Evolutionary conservation across 305 asterid genomes (phyloP).

Genomic region (Fraxinus velutina): DNA sequence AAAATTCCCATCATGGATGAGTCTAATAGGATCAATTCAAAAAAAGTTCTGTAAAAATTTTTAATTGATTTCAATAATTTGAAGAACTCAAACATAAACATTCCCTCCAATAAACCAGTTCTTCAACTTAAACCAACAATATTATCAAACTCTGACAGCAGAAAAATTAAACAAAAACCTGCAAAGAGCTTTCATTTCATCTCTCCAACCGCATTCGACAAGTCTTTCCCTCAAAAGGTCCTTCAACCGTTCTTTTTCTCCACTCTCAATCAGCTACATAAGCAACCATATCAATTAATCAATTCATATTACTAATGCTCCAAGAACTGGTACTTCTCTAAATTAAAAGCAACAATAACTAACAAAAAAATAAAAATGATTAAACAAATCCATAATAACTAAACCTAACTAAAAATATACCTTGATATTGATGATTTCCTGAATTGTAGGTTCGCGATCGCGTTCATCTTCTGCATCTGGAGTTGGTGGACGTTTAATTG

Average conservation of each 20-base stretch:
- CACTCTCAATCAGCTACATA: constrained; percentile 49
- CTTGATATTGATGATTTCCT: constrained; percentile 50
- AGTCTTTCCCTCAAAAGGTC: constrained; percentile 62
- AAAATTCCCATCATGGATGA: neutral
- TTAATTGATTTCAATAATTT: neutral
- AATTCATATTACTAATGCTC: neutral
- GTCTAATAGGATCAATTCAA: neutral
- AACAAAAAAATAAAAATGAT: neutral
- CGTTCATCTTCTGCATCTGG: constrained; percentile 51
- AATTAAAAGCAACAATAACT: neutral
- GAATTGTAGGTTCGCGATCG: constrained; percentile 47
- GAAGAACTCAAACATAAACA: neutral
- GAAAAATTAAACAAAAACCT: constrained; percentile 31
- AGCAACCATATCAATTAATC: neutral
- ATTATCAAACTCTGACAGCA: neutral
- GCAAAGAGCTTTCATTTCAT: constrained; percentile 65
- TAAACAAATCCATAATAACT: neutral
- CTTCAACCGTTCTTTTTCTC: constrained; percentile 59
- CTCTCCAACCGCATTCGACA: constrained; percentile 67
- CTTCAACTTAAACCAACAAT: neutral
- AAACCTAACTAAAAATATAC: constrained; percentile 19
- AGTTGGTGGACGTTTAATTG: constrained; percentile 60
- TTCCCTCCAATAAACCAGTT: neutral
- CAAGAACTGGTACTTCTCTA: neutral
- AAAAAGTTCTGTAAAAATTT: neutral